phyloP scores from a whole-genome alignment of 169 alveolate species.

The Plasmodium blacklocki region DNA sequence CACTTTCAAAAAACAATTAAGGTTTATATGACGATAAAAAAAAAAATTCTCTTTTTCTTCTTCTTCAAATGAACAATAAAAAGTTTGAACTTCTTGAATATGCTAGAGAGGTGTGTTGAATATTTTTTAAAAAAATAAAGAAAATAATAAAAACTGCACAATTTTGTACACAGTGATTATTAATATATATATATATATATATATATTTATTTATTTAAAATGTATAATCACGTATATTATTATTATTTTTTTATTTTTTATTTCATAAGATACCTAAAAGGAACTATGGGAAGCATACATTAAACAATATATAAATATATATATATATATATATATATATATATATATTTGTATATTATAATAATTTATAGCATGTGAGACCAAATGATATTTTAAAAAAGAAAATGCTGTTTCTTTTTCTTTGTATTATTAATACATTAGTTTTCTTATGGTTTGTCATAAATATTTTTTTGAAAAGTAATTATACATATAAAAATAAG shows the following conservation, averaged over 20 bases:
- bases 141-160: not conserved
- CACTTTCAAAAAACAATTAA: no score
- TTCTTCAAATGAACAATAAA: no score
- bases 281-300: conserved; percentile 30
- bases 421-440: conserved; percentile 13
- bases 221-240: not conserved
- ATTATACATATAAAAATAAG: conserved; percentile 4
- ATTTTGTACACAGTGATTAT: not conserved
- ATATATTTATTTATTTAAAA: not conserved
- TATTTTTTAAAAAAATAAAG: not conserved
- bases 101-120: no score
- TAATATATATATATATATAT: conserved; percentile 3
- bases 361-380: conserved; percentile 1
- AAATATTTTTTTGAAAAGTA: conserved; percentile 24
- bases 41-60: no score
- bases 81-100: no score
- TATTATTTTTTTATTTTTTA: conserved; percentile 3
- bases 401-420: conserved; percentile 16
- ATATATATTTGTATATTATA: no score
- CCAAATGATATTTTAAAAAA: conserved; percentile 1
- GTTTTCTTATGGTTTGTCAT: conserved; percentile 17
- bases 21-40: no score
- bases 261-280: conserved; percentile 19
- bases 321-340: no score
- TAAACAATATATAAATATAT: no score